Evolutionary conservation across 2,329 filamentous ascomycete genomes (phyloP), one percentile per base, ranked within the genome.

Genomic region (Penicillium italicum): DNA sequence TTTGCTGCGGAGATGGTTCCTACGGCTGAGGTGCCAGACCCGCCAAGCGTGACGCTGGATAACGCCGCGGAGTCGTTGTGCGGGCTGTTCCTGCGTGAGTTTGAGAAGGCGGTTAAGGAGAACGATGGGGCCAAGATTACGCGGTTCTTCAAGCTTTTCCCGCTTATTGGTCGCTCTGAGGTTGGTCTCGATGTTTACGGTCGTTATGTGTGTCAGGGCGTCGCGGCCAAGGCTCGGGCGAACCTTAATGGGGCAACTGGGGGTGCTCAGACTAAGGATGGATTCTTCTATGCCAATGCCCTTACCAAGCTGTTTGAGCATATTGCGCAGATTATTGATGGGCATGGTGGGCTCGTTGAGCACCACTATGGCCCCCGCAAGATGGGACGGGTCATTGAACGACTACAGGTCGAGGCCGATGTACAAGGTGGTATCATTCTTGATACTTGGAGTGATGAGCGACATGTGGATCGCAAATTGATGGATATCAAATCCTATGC

Each of bases 401-500:
- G 91, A 41, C 78, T 99, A 54, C 94, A 99, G 74, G 85, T 92
- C 67, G 94, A 99, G 76, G 94, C 91, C 2, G 94, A 99, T 74
- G 88, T 96, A 1, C 94, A 99, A 75, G 94, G 92, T 20, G 94
- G 94, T 61, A 96, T 97, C 63, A 87, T 99, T 56, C 79, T 99
- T 50, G 94, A 99, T 71, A 94, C 92, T 0, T 99, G 94, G 91
- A 87, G 86, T 53, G 94, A 99, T 62, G 93, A 97, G 69, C 84
- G 91, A 56, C 83, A 80, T 57, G 85, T 99, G 45, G 89, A 93
- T 69, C 85, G 93, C 65, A 90, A 88, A 69, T 79, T 99, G 58
- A 97, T 90, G 3, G 94, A 99, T 68, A 90, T 96, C 73, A 97
- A 95, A 76, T 96, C 92, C 53, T 99, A 99, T 70, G 92, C 94